Evolutionary conservation across 257 asterid genomes (phyloP), one percentile per base, ranked within the genome.

Genomic region (Knoxia roxburghii): DNA sequence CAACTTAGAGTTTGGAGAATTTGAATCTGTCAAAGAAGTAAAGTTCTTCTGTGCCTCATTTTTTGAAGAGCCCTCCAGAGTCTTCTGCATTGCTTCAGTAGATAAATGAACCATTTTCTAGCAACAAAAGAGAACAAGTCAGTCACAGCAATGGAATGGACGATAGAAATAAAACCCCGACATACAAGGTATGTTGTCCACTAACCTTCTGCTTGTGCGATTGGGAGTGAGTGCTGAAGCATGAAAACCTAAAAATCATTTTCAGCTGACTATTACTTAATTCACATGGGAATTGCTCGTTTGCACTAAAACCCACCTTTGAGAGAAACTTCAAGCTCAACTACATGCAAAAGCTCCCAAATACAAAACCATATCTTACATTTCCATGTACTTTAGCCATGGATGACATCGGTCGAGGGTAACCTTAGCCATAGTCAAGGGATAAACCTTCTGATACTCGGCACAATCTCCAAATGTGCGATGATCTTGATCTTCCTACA

Each of bases 381-480:
- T 69, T 70, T 71, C 70, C 66, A 48, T 41, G 53, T 67, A 77
- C 70, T 80, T n/a, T 72, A 75, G 46, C 46, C 48, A 4, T 20
- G 46, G 72, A 55, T 37, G 77, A 72, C 74, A 77, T 90, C 87
- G 88, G 96, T 95, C 40, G 17, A 11, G 58, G 72, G 63, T 26
- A 76, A 72, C 72, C 77, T 94, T 94, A 94, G 97, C 99, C 99
- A 67, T 94, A 94, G 75, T 94, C 99, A 76, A 90, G 70, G 2
- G 95, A 81, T 72, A 90, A 81, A 43, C 97, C 99, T 74, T 79
- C 95, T n/a, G 95, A 86, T 70, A 83, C 79, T 48, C 99, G 95
- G 81, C 96, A 84, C 88, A 94, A 62, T 86, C 99, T 90, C 99
- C 99, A 93, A 69, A 93, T 76, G 72, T 84, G 89, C 3, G 97